A percentile compares a stretch with the other conserved stretches of the same genome.
These are phyloP conservation scores for Gnomoniopsis sp. DNA, from an alignment of 2,329 filamentous ascomycete species.

Conservation along the genomic window DNA sequence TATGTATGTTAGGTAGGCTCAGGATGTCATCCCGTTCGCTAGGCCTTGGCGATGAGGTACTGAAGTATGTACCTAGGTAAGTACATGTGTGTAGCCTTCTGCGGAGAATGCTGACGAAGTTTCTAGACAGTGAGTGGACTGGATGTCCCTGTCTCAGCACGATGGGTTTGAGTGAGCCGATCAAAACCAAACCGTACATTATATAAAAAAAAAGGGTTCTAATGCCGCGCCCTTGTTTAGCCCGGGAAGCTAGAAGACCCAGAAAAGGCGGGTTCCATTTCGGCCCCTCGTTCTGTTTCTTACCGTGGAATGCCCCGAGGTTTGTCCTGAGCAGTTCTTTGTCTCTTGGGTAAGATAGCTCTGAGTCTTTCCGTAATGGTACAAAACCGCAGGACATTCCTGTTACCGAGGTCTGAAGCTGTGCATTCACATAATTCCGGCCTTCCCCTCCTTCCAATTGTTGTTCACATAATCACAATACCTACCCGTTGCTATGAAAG, in stretches of 20 bases:
- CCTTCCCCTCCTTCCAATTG: background rate
- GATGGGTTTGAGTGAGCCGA: no score
- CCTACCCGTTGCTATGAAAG: no score
- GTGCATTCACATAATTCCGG: background rate
- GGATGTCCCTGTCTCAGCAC: background rate
- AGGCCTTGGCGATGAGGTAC: no score
- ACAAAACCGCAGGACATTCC: no score
- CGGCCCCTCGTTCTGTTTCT: background rate
- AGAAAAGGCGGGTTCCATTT: constrained; percentile 8
- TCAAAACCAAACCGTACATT: no score
- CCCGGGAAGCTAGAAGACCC: constrained; percentile 10
- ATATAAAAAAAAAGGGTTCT: background rate
- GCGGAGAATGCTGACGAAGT: no score
- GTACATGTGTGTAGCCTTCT: no score
- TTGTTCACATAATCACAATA: background rate
- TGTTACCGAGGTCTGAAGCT: no score
- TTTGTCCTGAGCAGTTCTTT: background rate
- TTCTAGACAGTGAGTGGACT: no score
- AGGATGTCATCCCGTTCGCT: no score
- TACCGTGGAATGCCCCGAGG: background rate
- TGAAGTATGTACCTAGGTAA: no score
- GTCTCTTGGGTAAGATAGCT: background rate
- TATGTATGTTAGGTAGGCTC: no score
- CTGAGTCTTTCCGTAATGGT: background rate
- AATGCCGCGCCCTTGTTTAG: constrained; percentile 2